These are phyloP conservation scores for Hypoxylon sp. DNA, from an alignment of 2,329 filamentous ascomycete species.

Conservation along the genomic window DNA sequence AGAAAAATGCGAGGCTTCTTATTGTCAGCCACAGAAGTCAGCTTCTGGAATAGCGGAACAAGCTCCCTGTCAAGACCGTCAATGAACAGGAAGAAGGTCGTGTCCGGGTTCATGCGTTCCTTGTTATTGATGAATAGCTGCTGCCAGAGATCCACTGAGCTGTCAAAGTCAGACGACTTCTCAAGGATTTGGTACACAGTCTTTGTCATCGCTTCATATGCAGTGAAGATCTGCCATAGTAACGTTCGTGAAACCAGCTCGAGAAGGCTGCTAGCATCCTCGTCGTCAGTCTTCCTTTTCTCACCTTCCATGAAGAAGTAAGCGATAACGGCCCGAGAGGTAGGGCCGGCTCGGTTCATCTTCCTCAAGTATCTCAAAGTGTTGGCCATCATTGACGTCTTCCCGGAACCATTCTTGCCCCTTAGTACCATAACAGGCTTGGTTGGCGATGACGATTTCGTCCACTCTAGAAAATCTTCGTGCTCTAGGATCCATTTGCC, in stretches of 20 bases:
- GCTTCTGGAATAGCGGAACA: constrained; percentile 47
- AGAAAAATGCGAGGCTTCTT: constrained; percentile 51
- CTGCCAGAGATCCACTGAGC: constrained; percentile 52
- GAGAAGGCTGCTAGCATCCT: constrained; percentile 45
- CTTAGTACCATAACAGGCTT: constrained; percentile 50
- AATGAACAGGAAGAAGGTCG: constrained; percentile 55
- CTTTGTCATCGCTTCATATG: constrained; percentile 55
- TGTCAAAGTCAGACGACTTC: constrained; percentile 47
- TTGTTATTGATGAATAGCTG: constrained; percentile 54
- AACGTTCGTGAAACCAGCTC: constrained; percentile 50
- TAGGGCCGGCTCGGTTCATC: constrained; percentile 43
- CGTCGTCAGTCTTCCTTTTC: constrained; percentile 51
- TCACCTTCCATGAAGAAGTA: constrained; percentile 54
- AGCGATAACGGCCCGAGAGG: constrained; percentile 48
- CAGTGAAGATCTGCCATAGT: constrained; percentile 54
- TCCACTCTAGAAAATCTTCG: constrained; percentile 47
- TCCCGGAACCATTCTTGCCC: constrained; percentile 53
- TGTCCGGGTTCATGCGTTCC: constrained; percentile 51
- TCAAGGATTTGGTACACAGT: constrained; percentile 52
- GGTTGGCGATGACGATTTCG: constrained; percentile 37
- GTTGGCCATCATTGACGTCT: constrained; percentile 55
- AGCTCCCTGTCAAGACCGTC: constrained; percentile 50
- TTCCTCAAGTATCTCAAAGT: constrained; percentile 50
- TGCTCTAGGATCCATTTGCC: constrained; percentile 51
- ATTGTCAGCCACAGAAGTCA: constrained; percentile 41